Base-by-base conservation (phyloP, 495 filamentous ascomycete species). In the Hypoxylon rickii region DNA sequence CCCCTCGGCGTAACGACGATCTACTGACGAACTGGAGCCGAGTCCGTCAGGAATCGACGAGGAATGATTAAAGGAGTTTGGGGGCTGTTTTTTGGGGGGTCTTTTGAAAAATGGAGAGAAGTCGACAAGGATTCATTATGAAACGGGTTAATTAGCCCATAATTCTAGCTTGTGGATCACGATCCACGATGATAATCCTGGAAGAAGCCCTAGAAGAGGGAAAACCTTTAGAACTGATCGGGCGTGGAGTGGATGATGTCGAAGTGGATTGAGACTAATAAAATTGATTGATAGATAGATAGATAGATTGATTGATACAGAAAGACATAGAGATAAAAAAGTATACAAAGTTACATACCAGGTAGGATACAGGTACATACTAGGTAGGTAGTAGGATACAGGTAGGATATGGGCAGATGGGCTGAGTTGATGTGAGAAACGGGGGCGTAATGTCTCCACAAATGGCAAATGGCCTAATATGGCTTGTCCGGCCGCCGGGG, bases 401-500 rank as follows among this genome's bases (percentile, higher is more conserved):
- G 10, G 24, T 4, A 29, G 24, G 24, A 29, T 4, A 31, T 43
- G 52, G 4, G 42, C 52, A 57, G 36, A 48, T 62, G 52, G 52
- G 52, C 52, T 56, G 52, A 57, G 58, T 59, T 51, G 44, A 54
- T 40, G 55, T 31, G 36, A 47, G 24, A 58, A 29, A 17, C 26
- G 47, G 47, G 47, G 55, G 55, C 55, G 48, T 47, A 58, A 44
- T 47, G 46, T n/a, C 51, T 26, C 58, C 58, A 61, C 51, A 54
- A 4, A 29, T 10, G n/a, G n/a, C n/a, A n/a, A n/a, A n/a, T 43
- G 39, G 19, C 48, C 17, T 24, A 2, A 46, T 18, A 32, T 36
- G 41, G 40, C 40, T 45, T 32, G 32, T 34, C 32, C 32, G 32
- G 12, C 8, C 32, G 13, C 24, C 10, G 24, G 24, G 24, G 24